Evolutionary conservation across 208 protist species (phyloP).

Genomic region (Angomonas ambiguus): DNA sequence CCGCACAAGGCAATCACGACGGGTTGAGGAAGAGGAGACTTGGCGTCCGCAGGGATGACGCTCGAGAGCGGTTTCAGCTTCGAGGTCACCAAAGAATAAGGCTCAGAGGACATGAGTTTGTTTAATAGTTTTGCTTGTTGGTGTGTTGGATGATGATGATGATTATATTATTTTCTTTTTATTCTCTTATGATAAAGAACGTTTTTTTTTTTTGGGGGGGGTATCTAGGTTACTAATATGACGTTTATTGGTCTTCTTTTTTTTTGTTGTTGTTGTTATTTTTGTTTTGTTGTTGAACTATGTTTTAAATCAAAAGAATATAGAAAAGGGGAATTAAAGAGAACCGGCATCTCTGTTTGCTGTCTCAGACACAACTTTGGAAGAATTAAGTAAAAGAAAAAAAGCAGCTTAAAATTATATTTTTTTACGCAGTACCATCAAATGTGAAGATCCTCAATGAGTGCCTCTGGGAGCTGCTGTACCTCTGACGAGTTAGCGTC

Average conservation of each 20-base stretch:
- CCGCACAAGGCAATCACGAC: conserved; percentile 69
- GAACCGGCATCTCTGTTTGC: too few species aligned
- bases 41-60: conserved; percentile 9
- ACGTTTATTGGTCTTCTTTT: too few species aligned
- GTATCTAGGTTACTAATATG: background rate
- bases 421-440: conserved; percentile 1
- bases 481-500: conserved; percentile 22
- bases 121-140: too few species aligned
- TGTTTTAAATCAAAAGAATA: too few species aligned
- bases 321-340: too few species aligned
- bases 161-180: background rate
- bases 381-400: conserved; percentile 18
- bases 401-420: background rate
- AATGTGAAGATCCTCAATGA: conserved; percentile 38
- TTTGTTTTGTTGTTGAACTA: conserved; percentile 20
- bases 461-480: conserved; percentile 43
- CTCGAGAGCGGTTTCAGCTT: conserved; percentile 38
- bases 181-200: background rate
- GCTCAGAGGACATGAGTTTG: background rate
- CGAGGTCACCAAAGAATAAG: conserved; percentile 23
- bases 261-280: conserved; percentile 7
- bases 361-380: too few species aligned
- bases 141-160: too few species aligned
- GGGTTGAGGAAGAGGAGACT: conserved; percentile 12
- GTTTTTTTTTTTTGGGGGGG: background rate